Evolutionary conservation across 129 eudicot species (phyloP).

Genomic region (Helichrysum umbraculigerum): DNA sequence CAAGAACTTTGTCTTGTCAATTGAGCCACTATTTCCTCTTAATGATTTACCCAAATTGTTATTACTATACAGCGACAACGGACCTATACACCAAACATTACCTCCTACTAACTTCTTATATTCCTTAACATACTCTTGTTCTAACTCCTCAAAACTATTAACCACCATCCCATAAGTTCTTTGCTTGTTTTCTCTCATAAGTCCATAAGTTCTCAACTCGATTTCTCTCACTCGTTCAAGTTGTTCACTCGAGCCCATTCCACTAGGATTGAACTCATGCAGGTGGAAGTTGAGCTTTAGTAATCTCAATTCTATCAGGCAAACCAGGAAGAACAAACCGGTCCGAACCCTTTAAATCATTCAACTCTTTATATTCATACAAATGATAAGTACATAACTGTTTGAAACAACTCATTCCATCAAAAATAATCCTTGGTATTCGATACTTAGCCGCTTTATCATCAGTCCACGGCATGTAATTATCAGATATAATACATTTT

Average conservation of each 20-base stretch:
- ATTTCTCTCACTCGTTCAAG: conserved; percentile 31
- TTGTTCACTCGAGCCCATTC: neutral
- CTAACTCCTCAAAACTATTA: conserved; percentile 67
- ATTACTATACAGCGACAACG: conserved; percentile 49
- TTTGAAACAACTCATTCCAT: conserved; percentile 56
- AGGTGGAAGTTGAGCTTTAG: conserved; percentile 39
- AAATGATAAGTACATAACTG: conserved; percentile 40
- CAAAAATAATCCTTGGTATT: conserved; percentile 55
- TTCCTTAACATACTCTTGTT: conserved; percentile 49
- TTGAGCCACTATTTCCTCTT: conserved; percentile 44
- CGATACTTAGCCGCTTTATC: conserved; percentile 39
- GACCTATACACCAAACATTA: conserved; percentile 71
- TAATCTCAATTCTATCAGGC: conserved; percentile 52
- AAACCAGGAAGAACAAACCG: conserved; percentile 53
- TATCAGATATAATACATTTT: conserved; percentile 47
- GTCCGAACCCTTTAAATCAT: conserved; percentile 30
- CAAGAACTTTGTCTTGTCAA: conserved; percentile 27
- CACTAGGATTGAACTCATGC: conserved; percentile 31
- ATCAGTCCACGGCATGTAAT: conserved; percentile 39
- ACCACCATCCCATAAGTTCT: conserved; percentile 45
- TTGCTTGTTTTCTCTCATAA: conserved; percentile 20
- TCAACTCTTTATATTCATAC: conserved; percentile 17
- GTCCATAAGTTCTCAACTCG: conserved; percentile 41
- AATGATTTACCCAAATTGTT: conserved; percentile 23
- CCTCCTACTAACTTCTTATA: conserved; percentile 37